These are phyloP conservation scores for Calonectria fujianensis DNA, from an alignment of 2,329 filamentous ascomycete genomes.

Conservation along the genomic window DNA sequence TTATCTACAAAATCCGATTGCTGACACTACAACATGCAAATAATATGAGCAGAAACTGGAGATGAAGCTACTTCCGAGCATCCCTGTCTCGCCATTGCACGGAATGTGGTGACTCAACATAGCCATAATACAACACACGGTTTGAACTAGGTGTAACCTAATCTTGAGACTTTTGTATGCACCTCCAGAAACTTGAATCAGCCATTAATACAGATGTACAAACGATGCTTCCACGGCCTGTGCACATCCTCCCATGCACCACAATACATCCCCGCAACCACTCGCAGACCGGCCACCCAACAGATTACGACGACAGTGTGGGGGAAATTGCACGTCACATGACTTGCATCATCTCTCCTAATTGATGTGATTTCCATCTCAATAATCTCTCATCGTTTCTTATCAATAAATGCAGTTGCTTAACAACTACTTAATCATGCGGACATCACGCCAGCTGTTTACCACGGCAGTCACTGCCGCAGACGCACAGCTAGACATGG, in stretches of 20 bases:
- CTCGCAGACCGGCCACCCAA: neutral
- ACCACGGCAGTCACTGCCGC: neutral
- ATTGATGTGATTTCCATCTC: neutral
- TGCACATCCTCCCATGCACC: neutral
- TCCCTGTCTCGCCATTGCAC: neutral
- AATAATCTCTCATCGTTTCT: neutral
- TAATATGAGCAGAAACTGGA: neutral
- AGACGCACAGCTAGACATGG: neutral
- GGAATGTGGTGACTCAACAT: neutral
- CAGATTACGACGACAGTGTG: neutral
- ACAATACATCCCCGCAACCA: no score
- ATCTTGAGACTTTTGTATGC: neutral
- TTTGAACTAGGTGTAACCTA: neutral
- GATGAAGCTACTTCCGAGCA: neutral
- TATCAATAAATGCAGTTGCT: neutral
- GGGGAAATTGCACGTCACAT: neutral
- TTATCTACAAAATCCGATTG: neutral
- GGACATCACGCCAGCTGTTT: neutral
- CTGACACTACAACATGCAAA: neutral
- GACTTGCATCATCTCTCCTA: neutral
- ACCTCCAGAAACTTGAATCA: neutral
- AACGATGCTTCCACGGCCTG: neutral
- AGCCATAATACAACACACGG: neutral
- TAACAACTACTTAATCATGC: neutral
- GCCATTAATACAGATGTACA: neutral